These are phyloP conservation scores for Punctularia strigosozonata DNA, from an alignment of 768 basidiomycete genomes.

Conservation along the genomic window DNA sequence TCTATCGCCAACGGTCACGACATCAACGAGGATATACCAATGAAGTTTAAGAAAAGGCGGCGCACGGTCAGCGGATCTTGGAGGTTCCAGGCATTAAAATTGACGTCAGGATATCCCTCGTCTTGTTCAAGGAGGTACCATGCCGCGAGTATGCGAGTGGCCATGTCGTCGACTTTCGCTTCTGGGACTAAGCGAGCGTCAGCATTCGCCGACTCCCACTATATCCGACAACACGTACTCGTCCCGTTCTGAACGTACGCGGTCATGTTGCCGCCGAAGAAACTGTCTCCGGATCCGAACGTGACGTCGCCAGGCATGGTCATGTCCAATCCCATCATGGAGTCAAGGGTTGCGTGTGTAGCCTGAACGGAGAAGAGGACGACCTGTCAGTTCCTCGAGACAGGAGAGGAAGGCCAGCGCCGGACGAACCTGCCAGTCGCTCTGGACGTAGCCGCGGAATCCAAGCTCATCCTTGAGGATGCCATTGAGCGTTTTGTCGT, in stretches of 20 bases:
- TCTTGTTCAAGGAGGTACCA: constrained; percentile 67
- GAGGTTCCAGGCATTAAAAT: constrained; percentile 57
- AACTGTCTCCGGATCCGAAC: constrained; percentile 37
- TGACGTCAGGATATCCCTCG: constrained; percentile 47
- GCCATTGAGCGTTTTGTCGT: constrained; percentile 57
- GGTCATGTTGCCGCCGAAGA: constrained; percentile 60
- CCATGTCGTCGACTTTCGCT: constrained; percentile 69
- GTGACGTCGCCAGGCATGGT: constrained; percentile 57
- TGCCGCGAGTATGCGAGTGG: constrained; percentile 59
- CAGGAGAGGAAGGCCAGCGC: constrained; percentile 51
- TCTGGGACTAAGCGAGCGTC: too few relatives aligned
- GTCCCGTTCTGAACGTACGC: constrained; percentile 59
- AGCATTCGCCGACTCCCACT: too few relatives aligned
- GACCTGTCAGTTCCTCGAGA: constrained; percentile 34
- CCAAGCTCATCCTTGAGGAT: constrained; percentile 67
- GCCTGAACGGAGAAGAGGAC: neutral
- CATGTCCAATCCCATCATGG: constrained; percentile 31
- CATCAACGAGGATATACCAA: neutral
- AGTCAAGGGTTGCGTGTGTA: neutral
- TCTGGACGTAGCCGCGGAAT: constrained; percentile 72
- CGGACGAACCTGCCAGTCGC: constrained; percentile 60
- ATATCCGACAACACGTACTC: too few relatives aligned
- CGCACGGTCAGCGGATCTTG: constrained; percentile 29
- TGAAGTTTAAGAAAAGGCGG: neutral
- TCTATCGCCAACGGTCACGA: constrained; percentile 12